phyloP scores from a whole-genome alignment of 495 filamentous ascomycete genomes.

The Astrocystis sublimbata region DNA sequence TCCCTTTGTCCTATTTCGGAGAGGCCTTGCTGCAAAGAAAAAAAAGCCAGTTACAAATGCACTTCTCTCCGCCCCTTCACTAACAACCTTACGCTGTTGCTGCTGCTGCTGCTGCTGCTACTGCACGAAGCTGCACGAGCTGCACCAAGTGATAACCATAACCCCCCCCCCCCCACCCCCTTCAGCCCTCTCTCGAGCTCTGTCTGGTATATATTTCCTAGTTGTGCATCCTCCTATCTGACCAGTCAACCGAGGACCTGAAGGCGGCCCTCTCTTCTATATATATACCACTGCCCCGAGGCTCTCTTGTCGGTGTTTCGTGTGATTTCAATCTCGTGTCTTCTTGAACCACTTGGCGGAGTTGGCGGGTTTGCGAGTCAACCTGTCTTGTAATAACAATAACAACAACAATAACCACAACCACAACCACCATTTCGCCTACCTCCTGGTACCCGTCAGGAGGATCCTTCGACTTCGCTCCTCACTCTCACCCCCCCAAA shows the following conservation, averaged over 20 bases:
- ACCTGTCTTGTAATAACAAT: neutral
- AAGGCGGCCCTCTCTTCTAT: constrained; percentile 20
- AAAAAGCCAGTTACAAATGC: constrained; percentile 28
- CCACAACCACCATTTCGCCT: constrained; percentile 17
- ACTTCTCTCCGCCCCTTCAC: constrained; percentile 35
- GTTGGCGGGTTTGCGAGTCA: constrained; percentile 15
- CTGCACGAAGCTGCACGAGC: too few species aligned
- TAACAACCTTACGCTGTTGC: constrained; percentile 23
- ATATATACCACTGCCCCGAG: constrained; percentile 20
- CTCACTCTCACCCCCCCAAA: constrained; percentile 19
- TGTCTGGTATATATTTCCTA: constrained; percentile 5
- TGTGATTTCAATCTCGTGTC: constrained; percentile 14
- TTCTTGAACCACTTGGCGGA: constrained; percentile 30
- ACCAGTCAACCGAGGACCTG: constrained; percentile 20
- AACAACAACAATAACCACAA: too few species aligned
- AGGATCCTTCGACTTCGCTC: neutral
- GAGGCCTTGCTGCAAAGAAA: constrained; percentile 34
- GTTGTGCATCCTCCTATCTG: neutral
- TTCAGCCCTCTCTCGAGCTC: neutral
- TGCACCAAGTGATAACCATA: too few species aligned
- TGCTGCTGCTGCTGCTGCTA: too few species aligned
- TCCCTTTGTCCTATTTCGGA: constrained; percentile 36
- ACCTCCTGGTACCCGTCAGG: constrained; percentile 1
- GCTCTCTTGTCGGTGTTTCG: constrained; percentile 27
- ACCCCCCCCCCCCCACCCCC: too few species aligned